Conservation (phyloP, 2,329 filamentous ascomycete species). For the Monosporascus sp. region DNA sequence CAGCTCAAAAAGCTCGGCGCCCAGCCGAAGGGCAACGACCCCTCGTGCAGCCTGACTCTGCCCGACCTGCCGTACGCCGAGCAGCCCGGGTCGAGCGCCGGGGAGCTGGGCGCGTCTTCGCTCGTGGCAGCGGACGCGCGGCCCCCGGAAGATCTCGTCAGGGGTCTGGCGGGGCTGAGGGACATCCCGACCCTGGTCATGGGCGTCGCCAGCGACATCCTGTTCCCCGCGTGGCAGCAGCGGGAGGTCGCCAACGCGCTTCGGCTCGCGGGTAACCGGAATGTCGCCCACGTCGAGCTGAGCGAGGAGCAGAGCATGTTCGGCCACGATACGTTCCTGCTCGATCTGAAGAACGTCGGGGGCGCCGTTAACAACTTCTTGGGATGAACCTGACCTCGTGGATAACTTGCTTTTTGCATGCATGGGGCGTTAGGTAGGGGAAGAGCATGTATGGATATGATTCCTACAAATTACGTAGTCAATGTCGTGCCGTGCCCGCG, state of each 20-base stretch:
- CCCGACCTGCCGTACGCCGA: conserved; percentile 84
- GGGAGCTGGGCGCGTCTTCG: conserved; percentile 24
- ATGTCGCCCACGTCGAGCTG: conserved; percentile 82
- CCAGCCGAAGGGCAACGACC: conserved; percentile 29
- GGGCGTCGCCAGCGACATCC: conserved; percentile 90
- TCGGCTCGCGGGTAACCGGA: conserved; percentile 68
- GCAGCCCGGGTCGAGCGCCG: conserved; percentile 49
- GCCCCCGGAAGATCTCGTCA: conserved; percentile 74
- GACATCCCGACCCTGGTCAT: conserved; percentile 82
- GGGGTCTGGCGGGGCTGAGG: conserved; percentile 64
- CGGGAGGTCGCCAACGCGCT: conserved; percentile 85
- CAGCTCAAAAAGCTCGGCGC: conserved; percentile 46
- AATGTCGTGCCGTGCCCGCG: neutral
- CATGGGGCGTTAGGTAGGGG: neutral
- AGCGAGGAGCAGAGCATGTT: conserved; percentile 93
- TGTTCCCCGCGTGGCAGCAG: conserved; percentile 98
- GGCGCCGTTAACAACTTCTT: conserved; percentile 78
- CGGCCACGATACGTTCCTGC: conserved; percentile 91
- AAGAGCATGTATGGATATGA: neutral
- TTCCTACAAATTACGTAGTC: neutral
- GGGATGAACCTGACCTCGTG: conserved; percentile 33
- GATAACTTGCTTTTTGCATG: neutral
- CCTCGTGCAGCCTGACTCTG: conserved; percentile 72
- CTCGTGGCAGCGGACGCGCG: conserved; percentile 32
- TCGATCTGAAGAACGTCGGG: conserved; percentile 89